A percentile compares a stretch with the other conserved stretches of the same genome.
phyloP scores from a whole-genome alignment of 2,329 filamentous ascomycete genomes.

The Phoma sp. region DNA sequence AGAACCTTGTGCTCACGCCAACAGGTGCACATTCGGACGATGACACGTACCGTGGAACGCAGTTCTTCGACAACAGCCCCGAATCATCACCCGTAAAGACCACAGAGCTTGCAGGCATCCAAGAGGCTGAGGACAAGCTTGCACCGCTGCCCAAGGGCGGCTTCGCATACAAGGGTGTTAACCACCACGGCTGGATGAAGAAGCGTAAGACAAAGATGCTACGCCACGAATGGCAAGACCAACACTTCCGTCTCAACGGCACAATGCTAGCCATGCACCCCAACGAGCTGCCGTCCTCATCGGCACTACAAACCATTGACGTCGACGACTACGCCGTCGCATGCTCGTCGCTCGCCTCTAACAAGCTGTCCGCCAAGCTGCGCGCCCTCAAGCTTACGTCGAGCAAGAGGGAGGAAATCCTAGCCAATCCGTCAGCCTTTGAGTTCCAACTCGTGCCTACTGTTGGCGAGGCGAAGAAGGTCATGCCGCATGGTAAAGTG shows the following conservation, averaged over 20 bases:
- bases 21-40: slow-evolving; percentile 41
- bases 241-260: slow-evolving; percentile 81
- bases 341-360: slow-evolving; percentile 78
- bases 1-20: slow-evolving; percentile 61
- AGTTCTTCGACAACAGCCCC: slow-evolving; percentile 43
- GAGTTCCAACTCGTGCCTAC: slow-evolving; percentile 82
- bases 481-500: slow-evolving; percentile 68
- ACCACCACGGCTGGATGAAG: slow-evolving; percentile 88
- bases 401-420: slow-evolving; percentile 59
- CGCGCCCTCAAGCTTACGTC: slow-evolving; percentile 71
- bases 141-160: slow-evolving; percentile 46
- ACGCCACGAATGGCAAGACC: slow-evolving; percentile 91
- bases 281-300: slow-evolving; percentile 59
- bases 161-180: slow-evolving; percentile 58
- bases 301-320: slow-evolving; percentile 80
- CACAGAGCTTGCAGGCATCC: slow-evolving; percentile 32
- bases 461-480: slow-evolving; percentile 49
- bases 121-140: slow-evolving; percentile 29
- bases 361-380: slow-evolving; percentile 86
- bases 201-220: slow-evolving; percentile 90
- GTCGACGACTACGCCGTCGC: slow-evolving; percentile 89
- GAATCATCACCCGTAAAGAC: slow-evolving; percentile 42
- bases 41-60: slow-evolving; percentile 42
- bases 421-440: slow-evolving; percentile 68
- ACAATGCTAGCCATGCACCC: slow-evolving; percentile 70